Percentiles rank a stretch among this genome's conserved stretches.
These are phyloP conservation scores for Fraxinus albicans DNA, from an alignment of 305 asterid genomes.

Conservation along the genomic window DNA sequence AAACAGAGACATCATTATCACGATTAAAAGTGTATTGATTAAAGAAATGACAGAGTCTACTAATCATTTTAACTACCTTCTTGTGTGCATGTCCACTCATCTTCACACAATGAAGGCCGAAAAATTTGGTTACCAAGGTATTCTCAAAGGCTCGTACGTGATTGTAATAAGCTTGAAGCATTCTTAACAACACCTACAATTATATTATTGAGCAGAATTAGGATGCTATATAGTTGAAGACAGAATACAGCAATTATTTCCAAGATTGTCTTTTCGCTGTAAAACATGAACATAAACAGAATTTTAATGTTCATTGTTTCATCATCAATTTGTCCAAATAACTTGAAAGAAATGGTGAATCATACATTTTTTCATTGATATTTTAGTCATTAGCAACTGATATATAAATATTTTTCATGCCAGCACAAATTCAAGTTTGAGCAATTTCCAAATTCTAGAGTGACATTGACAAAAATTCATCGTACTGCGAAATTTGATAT, in stretches of 20 bases:
- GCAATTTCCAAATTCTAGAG: not conserved
- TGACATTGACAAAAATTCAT: not conserved
- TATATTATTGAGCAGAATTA: slow-evolving; percentile 12
- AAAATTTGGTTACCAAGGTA: slow-evolving; percentile 79
- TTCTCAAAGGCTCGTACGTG: slow-evolving; percentile 77
- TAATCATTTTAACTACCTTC: slow-evolving; percentile 48
- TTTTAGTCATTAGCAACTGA: not conserved
- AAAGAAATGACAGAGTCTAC: not conserved
- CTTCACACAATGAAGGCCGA: slow-evolving; percentile 89
- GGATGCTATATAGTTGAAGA: not conserved
- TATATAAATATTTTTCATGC: not conserved
- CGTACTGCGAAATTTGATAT: not conserved
- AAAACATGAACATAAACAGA: not conserved
- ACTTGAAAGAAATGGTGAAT: not conserved
- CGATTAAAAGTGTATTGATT: not conserved
- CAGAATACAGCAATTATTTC: not conserved
- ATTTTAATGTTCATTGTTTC: not conserved
- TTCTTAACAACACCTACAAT: slow-evolving; percentile 73
- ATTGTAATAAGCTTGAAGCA: slow-evolving; percentile 88
- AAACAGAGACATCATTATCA: not conserved
- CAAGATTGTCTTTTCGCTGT: not conserved
- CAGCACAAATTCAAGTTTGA: not conserved
- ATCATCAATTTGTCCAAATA: not conserved
- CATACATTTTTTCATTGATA: not conserved
- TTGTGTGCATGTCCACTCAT: slow-evolving; percentile 83